Base-by-base conservation (phyloP, 139 green algal genomes). In the Chlamydomonas schloesseri region DNA sequence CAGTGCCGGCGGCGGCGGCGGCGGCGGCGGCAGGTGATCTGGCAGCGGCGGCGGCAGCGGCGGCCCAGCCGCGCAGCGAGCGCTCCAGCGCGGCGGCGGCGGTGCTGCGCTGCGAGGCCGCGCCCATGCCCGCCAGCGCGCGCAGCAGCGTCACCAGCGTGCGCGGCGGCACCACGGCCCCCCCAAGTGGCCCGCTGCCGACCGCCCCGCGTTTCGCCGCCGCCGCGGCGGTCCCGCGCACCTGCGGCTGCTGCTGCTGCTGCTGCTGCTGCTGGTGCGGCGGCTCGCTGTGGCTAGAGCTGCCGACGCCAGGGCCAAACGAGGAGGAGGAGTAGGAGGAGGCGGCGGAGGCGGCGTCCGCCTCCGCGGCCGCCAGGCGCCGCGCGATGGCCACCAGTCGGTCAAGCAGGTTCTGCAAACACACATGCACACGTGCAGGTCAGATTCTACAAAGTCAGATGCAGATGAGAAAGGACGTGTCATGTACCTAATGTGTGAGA, bases 91-190 rank as follows among this genome's bases (percentile, higher is more conserved):
- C 20, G n/a, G 47, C 29, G 3, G 17, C n/a, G 21, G 10, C 47
- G 10, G 67, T 42, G 53, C 69, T 50, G 2, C 53, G 81, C 69
- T 87, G 81, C 20, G 68, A 79, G 29, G 69, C 28, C 29, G 53
- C 53, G 28, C 53, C n/a, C 53, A n/a, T 17, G 68, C 17, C 33
- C 3, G 26, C 24, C 26, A 79, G 69, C 8, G 69, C 81, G 17
- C 69, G 69, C 53, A 79, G 50, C 34, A 87, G 57, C 36, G 69
- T 87, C 24, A 87, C 55, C 24, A 80, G 53, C 62, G 81, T 80
- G 34, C 15, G 34, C 34, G 9, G 26, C 20, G n/a, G 69, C 69
- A 33, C 34, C 17, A 20, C 62, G 26, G 15, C 18, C 14, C 18
- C 62, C n/a, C n/a, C n/a, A n/a, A n/a, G n/a, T n/a, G n/a, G 28